A percentile compares a stretch with the other conserved stretches of the same genome.
Evolutionary conservation across 2,329 filamentous ascomycete species (phyloP).

Genomic region (Tolypocladium guangdongense): DNA sequence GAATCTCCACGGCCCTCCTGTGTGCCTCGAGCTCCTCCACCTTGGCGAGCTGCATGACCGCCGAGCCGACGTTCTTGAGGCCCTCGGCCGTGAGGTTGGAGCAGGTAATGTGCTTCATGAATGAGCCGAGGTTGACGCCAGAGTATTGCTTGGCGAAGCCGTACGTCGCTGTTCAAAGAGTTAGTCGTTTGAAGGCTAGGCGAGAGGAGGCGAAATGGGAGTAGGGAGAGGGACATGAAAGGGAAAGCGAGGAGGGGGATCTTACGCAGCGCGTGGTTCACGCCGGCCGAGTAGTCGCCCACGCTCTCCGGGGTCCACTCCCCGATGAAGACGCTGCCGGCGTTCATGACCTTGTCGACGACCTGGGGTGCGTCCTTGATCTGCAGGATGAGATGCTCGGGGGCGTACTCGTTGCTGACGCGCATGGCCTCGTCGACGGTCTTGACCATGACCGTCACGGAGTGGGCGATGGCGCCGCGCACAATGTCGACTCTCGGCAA

Average conservation of each 20-base stretch:
- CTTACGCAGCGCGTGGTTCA: slow-evolving; percentile 95
- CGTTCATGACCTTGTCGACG: slow-evolving; percentile 77
- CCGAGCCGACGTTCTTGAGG: slow-evolving; percentile 70
- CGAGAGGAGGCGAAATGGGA: background rate
- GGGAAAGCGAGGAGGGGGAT: slow-evolving; percentile 14
- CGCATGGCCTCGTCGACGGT: slow-evolving; percentile 62
- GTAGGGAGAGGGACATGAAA: background rate
- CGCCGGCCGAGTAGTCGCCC: slow-evolving; percentile 93
- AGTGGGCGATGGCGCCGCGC: slow-evolving; percentile 80
- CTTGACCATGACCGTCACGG: slow-evolving; percentile 70
- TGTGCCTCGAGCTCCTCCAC: slow-evolving; percentile 95
- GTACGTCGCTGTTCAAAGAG: slow-evolving; percentile 61
- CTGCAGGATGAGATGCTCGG: slow-evolving; percentile 92
- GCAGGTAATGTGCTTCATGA: slow-evolving; percentile 96
- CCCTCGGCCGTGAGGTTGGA: slow-evolving; percentile 81
- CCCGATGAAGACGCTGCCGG: slow-evolving; percentile 91
- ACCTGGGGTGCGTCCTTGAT: slow-evolving; percentile 63
- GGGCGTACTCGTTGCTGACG: slow-evolving; percentile 88
- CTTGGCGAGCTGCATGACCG: slow-evolving; percentile 90
- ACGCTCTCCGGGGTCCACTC: slow-evolving; percentile 97
- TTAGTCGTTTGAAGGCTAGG: slow-evolving; percentile 5
- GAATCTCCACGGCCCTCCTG: slow-evolving; percentile 77
- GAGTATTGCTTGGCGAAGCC: slow-evolving; percentile 98
- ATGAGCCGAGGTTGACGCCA: slow-evolving; percentile 89
- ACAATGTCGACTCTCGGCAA: slow-evolving; percentile 91